These are phyloP conservation scores for Daedaleopsis nitida DNA, from an alignment of 768 basidiomycete species.

Conservation along the genomic window DNA sequence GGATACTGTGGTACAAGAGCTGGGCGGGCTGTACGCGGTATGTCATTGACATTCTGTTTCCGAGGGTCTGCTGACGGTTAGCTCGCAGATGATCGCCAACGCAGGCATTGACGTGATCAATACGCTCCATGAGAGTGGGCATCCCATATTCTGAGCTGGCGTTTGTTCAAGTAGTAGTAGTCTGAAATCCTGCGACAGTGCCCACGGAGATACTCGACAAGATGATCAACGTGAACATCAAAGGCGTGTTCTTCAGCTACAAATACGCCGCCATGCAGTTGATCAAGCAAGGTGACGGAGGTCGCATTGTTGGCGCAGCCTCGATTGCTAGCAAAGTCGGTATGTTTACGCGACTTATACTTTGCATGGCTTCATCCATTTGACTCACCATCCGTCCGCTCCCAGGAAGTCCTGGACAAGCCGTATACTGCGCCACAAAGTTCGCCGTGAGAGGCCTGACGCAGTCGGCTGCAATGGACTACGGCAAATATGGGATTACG, in stretches of 20 bases:
- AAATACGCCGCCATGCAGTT: constrained; percentile 43
- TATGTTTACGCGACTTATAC: neutral
- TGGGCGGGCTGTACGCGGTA: constrained; percentile 53
- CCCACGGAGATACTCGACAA: constrained; percentile 37
- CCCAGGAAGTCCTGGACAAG: constrained; percentile 7
- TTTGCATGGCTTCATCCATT: neutral
- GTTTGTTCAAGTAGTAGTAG: neutral
- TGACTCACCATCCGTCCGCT: neutral
- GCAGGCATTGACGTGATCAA: constrained; percentile 24
- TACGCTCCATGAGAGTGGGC: constrained; percentile 18
- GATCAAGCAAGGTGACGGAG: constrained; percentile 43
- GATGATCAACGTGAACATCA: constrained; percentile 40
- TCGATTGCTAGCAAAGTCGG: constrained; percentile 28
- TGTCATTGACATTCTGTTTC: constrained; percentile 21
- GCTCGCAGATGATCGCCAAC: constrained; percentile 33
- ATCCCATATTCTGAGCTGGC: neutral
- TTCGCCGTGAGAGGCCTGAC: constrained; percentile 33
- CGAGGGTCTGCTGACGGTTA: too few species aligned
- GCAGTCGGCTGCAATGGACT: constrained; percentile 31
- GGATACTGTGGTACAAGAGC: constrained; percentile 24
- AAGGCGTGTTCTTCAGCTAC: constrained; percentile 43
- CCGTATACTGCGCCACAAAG: constrained; percentile 31
- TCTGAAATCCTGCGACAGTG: neutral
- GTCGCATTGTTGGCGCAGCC: constrained; percentile 40
- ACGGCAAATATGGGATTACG: constrained; percentile 28